A percentile compares a stretch with the other conserved stretches of the same genome.
Conservation (phyloP, 768 basidiomycete genomes). For the Lenzites betulinus region DNA sequence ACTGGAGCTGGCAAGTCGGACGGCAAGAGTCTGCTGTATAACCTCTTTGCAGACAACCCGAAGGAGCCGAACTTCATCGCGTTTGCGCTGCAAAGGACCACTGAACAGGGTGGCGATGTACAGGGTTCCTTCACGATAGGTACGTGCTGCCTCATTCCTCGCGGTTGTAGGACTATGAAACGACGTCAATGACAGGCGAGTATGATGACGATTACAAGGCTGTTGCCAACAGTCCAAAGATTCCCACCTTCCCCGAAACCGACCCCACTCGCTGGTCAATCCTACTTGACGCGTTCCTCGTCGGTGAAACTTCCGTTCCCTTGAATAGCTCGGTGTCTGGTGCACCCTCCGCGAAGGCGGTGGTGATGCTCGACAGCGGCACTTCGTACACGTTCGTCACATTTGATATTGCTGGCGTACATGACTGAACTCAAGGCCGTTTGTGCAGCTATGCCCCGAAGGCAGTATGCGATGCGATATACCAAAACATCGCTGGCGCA, state of each 20-base stretch:
- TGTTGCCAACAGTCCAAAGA: constrained; percentile 56
- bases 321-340: constrained; percentile 56
- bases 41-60: constrained; percentile 70
- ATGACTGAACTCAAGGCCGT: background rate
- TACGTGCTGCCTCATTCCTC: constrained; percentile 30
- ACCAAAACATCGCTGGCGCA: constrained; percentile 66
- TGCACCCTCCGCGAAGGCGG: constrained; percentile 70
- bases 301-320: constrained; percentile 51
- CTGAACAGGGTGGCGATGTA: constrained; percentile 53
- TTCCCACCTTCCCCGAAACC: constrained; percentile 72
- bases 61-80: constrained; percentile 79
- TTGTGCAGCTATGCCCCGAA: constrained; percentile 63
- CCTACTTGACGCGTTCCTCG: constrained; percentile 70
- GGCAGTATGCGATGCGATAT: constrained; percentile 68
- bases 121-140: constrained; percentile 76
- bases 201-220: constrained; percentile 61
- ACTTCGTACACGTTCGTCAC: constrained; percentile 73
- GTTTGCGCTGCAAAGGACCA: constrained; percentile 67
- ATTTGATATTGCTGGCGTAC: background rate
- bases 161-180: background rate
- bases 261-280: constrained; percentile 75
- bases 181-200: constrained; percentile 50
- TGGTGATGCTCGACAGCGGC: constrained; percentile 78
- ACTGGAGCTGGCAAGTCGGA: constrained; percentile 61
- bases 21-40: constrained; percentile 75